phyloP scores from a whole-genome alignment of 306 rosid genomes.

The Casuarina glauca region DNA sequence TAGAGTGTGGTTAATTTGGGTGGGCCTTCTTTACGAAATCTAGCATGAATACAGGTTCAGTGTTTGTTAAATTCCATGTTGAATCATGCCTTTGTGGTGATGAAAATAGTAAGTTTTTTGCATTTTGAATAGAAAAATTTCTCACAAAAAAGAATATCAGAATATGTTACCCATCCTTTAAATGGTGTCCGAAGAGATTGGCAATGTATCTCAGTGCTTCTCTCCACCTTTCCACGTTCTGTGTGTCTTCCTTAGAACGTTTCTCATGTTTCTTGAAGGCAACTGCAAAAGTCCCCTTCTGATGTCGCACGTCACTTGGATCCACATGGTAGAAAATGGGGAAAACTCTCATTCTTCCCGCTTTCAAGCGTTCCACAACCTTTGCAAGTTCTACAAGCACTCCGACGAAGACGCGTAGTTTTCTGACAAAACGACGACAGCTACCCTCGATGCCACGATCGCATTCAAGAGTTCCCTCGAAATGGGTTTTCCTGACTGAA shows the following conservation, averaged over 20 bases:
- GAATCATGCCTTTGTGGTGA: no score
- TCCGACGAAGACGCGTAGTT: no score
- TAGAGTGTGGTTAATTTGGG: no score
- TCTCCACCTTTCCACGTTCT: background rate
- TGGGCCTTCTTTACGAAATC: no score
- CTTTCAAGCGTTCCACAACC: conserved; percentile 1
- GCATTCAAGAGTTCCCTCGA: conserved; percentile 6
- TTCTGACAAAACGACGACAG: conserved; percentile 16
- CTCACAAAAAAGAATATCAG: background rate
- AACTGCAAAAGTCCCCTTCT: background rate
- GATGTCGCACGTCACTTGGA: no score
- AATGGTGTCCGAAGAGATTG: background rate
- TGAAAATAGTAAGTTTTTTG: no score
- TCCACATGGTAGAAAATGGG: no score
- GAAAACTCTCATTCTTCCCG: background rate
- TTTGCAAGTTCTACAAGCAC: background rate
- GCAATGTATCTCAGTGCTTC: background rate
- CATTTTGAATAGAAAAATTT: no score
- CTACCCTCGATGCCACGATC: conserved; percentile 7
- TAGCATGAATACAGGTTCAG: no score
- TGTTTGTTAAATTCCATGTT: no score
- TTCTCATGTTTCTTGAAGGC: background rate
- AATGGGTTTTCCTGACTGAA: background rate
- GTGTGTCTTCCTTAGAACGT: background rate
- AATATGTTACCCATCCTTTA: background rate